Evolutionary conservation across 2,329 filamentous ascomycete species (phyloP), one percentile per base, ranked within the genome.

Genomic region (Orbilia oligospora): DNA sequence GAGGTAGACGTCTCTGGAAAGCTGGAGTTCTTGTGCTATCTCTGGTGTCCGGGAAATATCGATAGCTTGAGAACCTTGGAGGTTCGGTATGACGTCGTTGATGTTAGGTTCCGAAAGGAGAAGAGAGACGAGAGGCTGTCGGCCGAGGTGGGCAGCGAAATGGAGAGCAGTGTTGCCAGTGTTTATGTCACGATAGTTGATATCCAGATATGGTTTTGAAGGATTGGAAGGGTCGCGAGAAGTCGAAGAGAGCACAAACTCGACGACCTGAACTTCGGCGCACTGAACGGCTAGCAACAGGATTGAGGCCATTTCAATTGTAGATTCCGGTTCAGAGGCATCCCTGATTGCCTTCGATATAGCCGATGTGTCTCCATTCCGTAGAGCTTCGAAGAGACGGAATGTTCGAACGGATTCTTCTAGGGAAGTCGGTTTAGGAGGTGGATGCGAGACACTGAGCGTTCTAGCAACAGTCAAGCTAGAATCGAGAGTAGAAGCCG

Each of bases 401-500:
- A 99, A 99, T 81, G 97, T 94, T 83, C 92, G 90, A 67, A 99
- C 93, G 0, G 95, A 97, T 84, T 97, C 94, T 83, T 99, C 94
- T 75, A 99, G 92, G 24, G 90, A 63, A 9, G 71, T 58, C 3
- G 68, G 55, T 38, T 53, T 49, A 9, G 55, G 33, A 10, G 63
- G 12, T 18, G 55, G 41, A 6, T 56, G 48, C 2, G 27, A 22
- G 53, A 38, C 16, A 36, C 38, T 41, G 66, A 70, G 66, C 38
- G 61, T 55, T 12, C 48, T 55, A 38, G 38, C 38, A 56, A 12
- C 48, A 22, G 24, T 30, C n/a, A 30, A 27, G 24, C 14, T 67
- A 18, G 56, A 61, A 27, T 33, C 38, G 10, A 73, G 38, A 12
- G 68, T 71, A 14, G 70, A 58, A 16, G 58, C 44, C 30, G 48